Conservation (phyloP, 495 filamentous ascomycete genomes). For the Oidiodendron maius region DNA sequence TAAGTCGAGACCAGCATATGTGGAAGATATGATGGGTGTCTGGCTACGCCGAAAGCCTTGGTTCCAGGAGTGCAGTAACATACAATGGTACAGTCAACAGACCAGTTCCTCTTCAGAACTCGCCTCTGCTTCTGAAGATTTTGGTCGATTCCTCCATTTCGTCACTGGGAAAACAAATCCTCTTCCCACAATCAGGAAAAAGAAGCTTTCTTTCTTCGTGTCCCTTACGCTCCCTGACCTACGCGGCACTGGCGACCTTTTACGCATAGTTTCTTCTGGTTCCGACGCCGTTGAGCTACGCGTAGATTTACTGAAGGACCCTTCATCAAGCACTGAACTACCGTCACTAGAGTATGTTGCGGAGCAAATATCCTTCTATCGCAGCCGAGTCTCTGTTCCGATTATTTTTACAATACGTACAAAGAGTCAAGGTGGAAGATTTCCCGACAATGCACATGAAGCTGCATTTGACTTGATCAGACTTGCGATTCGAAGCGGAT, state of each 20-base stretch:
- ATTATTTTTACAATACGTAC: conserved; percentile 93
- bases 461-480: conserved; percentile 68
- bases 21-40: conserved; percentile 88
- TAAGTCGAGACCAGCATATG: conserved; percentile 87
- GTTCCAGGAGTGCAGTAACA: conserved; percentile 92
- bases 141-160: conserved; percentile 67
- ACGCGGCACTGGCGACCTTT: conserved; percentile 48
- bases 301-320: conserved; percentile 85
- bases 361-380: conserved; percentile 74
- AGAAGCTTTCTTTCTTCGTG: conserved; percentile 84
- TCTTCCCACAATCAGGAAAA: conserved; percentile 59
- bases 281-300: conserved; percentile 94
- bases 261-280: conserved; percentile 72
- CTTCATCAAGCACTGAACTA: conserved; percentile 47
- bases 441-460: conserved; percentile 70
- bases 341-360: conserved; percentile 70
- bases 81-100: conserved; percentile 76
- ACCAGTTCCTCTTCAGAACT: conserved; percentile 47
- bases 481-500: conserved; percentile 70
- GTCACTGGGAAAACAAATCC: conserved; percentile 63
- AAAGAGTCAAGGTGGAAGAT: conserved; percentile 77
- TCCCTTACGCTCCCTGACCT: conserved; percentile 80
- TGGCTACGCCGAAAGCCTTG: conserved; percentile 88
- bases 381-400: conserved; percentile 66
- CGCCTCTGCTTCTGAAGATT: conserved; percentile 68